Percentiles rank a stretch among this genome's conserved stretches.
phyloP scores from a whole-genome alignment of 495 filamentous ascomycete species.

The Sordaria brevicollis region DNA sequence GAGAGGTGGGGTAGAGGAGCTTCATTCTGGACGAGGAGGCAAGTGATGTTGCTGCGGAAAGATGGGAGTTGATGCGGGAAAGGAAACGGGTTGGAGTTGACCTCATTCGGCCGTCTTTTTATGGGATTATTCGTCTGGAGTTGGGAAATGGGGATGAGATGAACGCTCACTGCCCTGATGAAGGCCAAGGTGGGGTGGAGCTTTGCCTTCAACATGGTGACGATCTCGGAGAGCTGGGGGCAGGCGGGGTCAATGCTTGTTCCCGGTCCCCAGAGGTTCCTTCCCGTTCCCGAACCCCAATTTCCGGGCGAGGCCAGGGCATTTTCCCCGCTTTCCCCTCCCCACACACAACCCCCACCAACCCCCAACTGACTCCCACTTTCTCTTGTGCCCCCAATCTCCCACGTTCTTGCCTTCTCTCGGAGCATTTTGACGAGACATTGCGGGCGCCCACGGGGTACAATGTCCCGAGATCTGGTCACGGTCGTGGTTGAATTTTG shows the following conservation, averaged over 20 bases:
- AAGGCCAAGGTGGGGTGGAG: neutral
- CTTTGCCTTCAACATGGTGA: neutral
- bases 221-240: too few species aligned
- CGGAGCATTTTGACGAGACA: neutral
- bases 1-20: slow-evolving; percentile 51
- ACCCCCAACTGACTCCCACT: neutral
- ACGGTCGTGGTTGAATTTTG: neutral
- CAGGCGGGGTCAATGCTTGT: too few species aligned
- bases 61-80: neutral
- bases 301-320: neutral
- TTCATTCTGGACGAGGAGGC: slow-evolving; percentile 33
- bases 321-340: neutral
- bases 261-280: neutral
- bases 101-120: neutral
- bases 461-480: neutral
- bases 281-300: neutral
- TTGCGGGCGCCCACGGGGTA: neutral
- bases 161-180: too few species aligned
- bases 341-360: neutral
- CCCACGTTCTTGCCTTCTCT: neutral
- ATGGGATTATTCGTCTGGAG: neutral
- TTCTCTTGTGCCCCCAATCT: neutral
- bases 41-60: neutral
- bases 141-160: neutral
- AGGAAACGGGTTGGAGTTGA: neutral